A percentile compares a stretch with the other conserved stretches of the same genome.
Conservation (phyloP, 805 yeast genomes). For the Metschnikowia lachancei region DNA sequence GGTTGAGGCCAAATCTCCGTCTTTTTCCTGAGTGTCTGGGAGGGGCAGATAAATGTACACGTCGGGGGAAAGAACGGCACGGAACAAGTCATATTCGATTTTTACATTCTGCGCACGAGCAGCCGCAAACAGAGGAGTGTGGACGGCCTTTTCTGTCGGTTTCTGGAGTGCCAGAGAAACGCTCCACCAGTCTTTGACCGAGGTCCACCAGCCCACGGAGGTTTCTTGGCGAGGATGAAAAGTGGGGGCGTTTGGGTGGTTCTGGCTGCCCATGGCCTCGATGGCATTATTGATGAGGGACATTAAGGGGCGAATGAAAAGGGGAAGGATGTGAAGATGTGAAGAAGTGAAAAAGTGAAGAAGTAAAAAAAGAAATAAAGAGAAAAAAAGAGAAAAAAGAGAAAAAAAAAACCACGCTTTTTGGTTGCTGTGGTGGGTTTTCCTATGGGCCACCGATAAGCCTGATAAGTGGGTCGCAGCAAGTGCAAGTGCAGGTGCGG, state of each 20-base stretch:
- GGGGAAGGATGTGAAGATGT: background rate
- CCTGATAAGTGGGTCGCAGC: conserved; percentile 7
- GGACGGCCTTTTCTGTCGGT: conserved; percentile 15
- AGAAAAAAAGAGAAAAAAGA: no score
- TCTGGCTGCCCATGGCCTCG: conserved; percentile 27
- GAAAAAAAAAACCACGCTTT: no score
- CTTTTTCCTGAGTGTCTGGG: background rate
- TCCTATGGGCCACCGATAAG: conserved; percentile 3
- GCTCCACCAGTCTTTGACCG: conserved; percentile 41
- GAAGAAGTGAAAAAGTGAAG: background rate
- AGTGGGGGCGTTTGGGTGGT: background rate
- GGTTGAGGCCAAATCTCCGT: background rate
- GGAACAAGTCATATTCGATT: conserved; percentile 35
- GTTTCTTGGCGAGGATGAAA: no score
- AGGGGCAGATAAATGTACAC: conserved; percentile 25
- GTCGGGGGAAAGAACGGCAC: conserved; percentile 32
- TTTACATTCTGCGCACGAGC: conserved; percentile 27
- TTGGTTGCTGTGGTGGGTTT: no score
- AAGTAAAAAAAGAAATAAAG: no score
- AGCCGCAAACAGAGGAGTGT: conserved; percentile 7
- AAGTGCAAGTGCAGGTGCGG: no score
- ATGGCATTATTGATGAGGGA: conserved; percentile 21
- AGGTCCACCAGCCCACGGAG: conserved; percentile 27
- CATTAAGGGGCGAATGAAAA: conserved; percentile 3
- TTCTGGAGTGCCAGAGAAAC: conserved; percentile 25